These are phyloP conservation scores for Agroathelia rolfsii DNA, from an alignment of 1,284 basidiomycete genomes.

Conservation along the genomic window DNA sequence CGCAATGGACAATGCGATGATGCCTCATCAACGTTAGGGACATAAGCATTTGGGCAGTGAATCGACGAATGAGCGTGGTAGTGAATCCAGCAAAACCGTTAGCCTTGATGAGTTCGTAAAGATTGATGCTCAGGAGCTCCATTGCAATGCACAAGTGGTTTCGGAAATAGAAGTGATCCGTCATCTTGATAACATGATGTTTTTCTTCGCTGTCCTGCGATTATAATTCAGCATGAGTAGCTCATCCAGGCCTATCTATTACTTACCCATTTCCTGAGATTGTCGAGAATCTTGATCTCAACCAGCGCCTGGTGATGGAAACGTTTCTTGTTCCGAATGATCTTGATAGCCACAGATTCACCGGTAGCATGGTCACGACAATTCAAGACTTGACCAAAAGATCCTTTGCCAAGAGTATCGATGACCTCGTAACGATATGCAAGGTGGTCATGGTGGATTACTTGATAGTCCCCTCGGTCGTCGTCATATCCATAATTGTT, in stretches of 20 bases:
- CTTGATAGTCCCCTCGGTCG: slow-evolving; percentile 93
- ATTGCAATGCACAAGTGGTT: slow-evolving; percentile 98
- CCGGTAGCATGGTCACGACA: slow-evolving; percentile 98
- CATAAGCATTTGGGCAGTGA: slow-evolving; percentile 91
- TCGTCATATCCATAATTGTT: slow-evolving; percentile 98
- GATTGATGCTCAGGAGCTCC: slow-evolving; percentile 95
- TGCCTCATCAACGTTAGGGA: slow-evolving; percentile 91
- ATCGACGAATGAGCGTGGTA: slow-evolving; percentile 88
- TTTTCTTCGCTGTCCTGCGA: slow-evolving; percentile 88
- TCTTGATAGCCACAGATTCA: slow-evolving; percentile 94
- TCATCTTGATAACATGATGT: slow-evolving; percentile 97
- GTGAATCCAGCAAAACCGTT: slow-evolving; percentile 98
- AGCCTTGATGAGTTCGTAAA: slow-evolving; percentile 99
- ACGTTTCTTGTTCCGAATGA: slow-evolving; percentile 98
- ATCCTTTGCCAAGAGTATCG: slow-evolving; percentile 91
- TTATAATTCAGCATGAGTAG: slow-evolving; percentile 2
- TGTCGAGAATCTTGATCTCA: slow-evolving; percentile 97
- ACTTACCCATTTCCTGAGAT: slow-evolving; percentile 89
- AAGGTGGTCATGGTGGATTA: slow-evolving; percentile 88
- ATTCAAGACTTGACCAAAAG: slow-evolving; percentile 95
- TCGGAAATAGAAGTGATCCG: slow-evolving; percentile 97
- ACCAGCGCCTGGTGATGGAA: slow-evolving; percentile 98
- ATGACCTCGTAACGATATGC: slow-evolving; percentile 94
- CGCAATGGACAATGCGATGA: slow-evolving; percentile 98
- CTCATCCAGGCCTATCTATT: slow-evolving; percentile 1